Conservation (phyloP, 169 alveolate genomes). For the Cryptosporidium tyzzeri region DNA sequence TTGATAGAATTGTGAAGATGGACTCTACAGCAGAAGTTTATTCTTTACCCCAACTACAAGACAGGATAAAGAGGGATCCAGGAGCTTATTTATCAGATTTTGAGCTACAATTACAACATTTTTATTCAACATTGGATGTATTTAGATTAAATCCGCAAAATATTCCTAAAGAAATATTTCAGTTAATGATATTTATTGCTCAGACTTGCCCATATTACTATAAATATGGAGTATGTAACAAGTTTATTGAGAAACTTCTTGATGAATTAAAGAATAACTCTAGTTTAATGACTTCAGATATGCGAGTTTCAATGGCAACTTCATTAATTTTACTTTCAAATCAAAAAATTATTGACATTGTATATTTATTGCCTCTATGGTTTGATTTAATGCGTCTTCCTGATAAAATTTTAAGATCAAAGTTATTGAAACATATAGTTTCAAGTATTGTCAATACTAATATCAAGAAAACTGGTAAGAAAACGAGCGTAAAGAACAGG, state of each 20-base stretch:
- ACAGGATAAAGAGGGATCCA: slow-evolving; percentile 79
- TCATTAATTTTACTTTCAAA: slow-evolving; percentile 52
- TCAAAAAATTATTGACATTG: slow-evolving; percentile 63
- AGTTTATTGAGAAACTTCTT: slow-evolving; percentile 45
- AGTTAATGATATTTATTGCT: slow-evolving; percentile 79
- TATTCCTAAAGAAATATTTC: slow-evolving; percentile 75
- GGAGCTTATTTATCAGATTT: slow-evolving; percentile 78
- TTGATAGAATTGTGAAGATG: neutral
- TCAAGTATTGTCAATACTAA: slow-evolving; percentile 39
- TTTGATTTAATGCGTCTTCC: slow-evolving; percentile 73
- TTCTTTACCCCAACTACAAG: slow-evolving; percentile 75
- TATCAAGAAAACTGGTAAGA: slow-evolving; percentile 16
- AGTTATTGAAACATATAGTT: slow-evolving; percentile 50
- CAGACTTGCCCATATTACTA: slow-evolving; percentile 74
- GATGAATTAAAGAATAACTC: slow-evolving; percentile 43
- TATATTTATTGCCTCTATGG: slow-evolving; percentile 64
- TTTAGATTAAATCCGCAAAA: slow-evolving; percentile 77
- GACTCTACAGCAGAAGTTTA: slow-evolving; percentile 43
- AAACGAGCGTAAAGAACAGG: slow-evolving; percentile 1
- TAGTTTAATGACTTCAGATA: slow-evolving; percentile 49
- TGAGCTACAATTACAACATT: slow-evolving; percentile 76
- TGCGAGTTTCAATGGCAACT: slow-evolving; percentile 50
- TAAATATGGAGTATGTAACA: slow-evolving; percentile 55
- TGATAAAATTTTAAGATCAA: slow-evolving; percentile 30
- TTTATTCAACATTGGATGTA: slow-evolving; percentile 74